Base-by-base conservation (phyloP, 441 rosid genomes). In the Populus hybrid region DNA sequence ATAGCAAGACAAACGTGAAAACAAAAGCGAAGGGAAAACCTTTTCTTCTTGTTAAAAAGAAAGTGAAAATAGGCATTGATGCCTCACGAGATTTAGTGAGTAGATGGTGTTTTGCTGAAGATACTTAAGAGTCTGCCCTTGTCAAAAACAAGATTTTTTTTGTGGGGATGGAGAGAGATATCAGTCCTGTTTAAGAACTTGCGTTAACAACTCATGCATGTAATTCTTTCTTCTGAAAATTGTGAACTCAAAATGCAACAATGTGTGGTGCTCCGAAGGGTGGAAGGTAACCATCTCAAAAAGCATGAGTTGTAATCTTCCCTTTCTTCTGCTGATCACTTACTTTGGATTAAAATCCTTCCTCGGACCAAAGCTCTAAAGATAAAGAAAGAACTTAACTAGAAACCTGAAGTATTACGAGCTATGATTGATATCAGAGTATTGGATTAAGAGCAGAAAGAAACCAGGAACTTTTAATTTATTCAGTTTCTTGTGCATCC, bases 1-100 rank as follows among this genome's bases (percentile, higher is more conserved):
- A 36, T 7, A 79, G 59, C 21, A 75, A 75, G 16, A 71, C 7
- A 50, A 79, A 76, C 20, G 73, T 61, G 74, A 82, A 79, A 7
- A 67, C 82, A 67, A 57, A 72, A 21, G 81, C 78, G 23, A 77
- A 70, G 12, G 30, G 18, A n/a, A 77, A 30, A 26, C 71, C 23
- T 46, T 64, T 77, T 74, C 75, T 73, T 11, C 70, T 38, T 23
- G 14, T 28, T 30, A 30, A 63, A 76, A 50, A 20, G 34, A 11
- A 18, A 75, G 32, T 50, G 18, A 69, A n/a, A 32, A 65, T 18
- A 53, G 67, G 46, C 28, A 35, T 73, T 35, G 69, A 35, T 21
- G 73, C 26, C 12, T 67, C 79, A 1, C 12, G 11, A 57, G 69
- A 34, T 6, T 57, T 59, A 12, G 20, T 26, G 18, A 68, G 72